phyloP scores from a whole-genome alignment of 352 stramenopile species.

The Phytophthora cryptogea region DNA sequence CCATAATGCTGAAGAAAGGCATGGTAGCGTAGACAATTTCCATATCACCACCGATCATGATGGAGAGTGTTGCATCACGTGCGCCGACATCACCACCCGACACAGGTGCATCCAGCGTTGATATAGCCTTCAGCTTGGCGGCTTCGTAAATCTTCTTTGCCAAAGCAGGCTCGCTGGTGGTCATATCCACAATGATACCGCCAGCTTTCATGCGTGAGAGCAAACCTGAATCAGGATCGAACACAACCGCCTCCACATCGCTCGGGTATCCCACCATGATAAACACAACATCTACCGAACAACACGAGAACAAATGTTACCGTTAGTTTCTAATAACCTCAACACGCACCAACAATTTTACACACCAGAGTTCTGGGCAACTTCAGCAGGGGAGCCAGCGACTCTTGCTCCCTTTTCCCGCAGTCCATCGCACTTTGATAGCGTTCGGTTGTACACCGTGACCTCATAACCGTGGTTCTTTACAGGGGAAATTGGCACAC shows the following conservation, averaged over 20 bases:
- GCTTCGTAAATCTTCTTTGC: conserved; percentile 87
- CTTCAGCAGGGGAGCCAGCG: conserved; percentile 73
- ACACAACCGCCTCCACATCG: conserved; percentile 81
- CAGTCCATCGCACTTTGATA: conserved; percentile 78
- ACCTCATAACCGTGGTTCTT: conserved; percentile 85
- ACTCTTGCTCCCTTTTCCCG: conserved; percentile 80
- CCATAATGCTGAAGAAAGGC: conserved; percentile 89
- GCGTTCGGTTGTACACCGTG: conserved; percentile 86
- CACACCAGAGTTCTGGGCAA: conserved; percentile 74
- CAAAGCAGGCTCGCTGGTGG: conserved; percentile 86
- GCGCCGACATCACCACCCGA: conserved; percentile 90
- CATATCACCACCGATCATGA: conserved; percentile 92
- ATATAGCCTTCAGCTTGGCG: conserved; percentile 73
- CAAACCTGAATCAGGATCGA: conserved; percentile 66
- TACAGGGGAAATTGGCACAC: neutral
- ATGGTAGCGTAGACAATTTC: conserved; percentile 80
- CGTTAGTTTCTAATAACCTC: neutral
- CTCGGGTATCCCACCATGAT: conserved; percentile 88
- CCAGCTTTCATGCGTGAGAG: conserved; percentile 76
- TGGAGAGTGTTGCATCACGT: conserved; percentile 82
- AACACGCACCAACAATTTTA: conserved; percentile 1
- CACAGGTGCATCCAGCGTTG: conserved; percentile 82
- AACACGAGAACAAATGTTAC: neutral
- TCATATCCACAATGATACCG: conserved; percentile 92
- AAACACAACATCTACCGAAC: conserved; percentile 84